phyloP scores from a whole-genome alignment of 164 flowering plant genomes.

The Piper longum region DNA sequence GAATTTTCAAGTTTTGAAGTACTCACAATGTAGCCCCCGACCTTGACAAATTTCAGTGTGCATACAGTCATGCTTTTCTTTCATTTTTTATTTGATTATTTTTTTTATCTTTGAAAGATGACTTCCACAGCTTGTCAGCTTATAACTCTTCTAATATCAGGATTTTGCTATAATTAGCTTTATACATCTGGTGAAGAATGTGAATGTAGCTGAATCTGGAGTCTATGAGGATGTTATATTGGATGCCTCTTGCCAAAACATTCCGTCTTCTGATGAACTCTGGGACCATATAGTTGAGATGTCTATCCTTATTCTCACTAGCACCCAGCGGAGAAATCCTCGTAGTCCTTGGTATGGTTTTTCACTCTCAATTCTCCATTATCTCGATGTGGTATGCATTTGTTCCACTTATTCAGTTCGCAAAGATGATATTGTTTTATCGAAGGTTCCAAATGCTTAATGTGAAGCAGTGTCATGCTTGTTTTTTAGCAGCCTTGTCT shows the following conservation, averaged over 20 bases:
- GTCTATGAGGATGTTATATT: too few species aligned
- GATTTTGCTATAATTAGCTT: constrained; percentile 79
- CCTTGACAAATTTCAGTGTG: too few species aligned
- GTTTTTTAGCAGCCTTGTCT: too few species aligned
- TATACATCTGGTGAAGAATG: constrained; percentile 58
- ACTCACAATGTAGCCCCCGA: too few species aligned
- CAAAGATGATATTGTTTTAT: not conserved
- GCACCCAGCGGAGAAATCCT: constrained; percentile 47
- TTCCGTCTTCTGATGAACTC: constrained; percentile 65
- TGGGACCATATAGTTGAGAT: constrained; percentile 79
- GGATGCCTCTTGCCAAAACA: too few species aligned
- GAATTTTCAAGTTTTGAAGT: too few species aligned
- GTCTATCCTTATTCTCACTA: constrained; percentile 59
- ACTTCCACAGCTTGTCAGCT: not conserved
- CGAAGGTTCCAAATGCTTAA: too few species aligned
- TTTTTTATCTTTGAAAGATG: not conserved
- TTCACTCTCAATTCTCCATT: not conserved
- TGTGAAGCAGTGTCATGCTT: too few species aligned
- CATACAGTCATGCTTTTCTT: too few species aligned
- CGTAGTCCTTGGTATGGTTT: constrained; percentile 67
- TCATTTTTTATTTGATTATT: not conserved
- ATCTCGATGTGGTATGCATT: not conserved
- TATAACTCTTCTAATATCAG: constrained; percentile 22
- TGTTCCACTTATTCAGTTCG: not conserved
- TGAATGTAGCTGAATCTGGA: constrained; percentile 49